phyloP scores from a whole-genome alignment of 345 rosid genomes.

The Ceriops zippeliana region DNA sequence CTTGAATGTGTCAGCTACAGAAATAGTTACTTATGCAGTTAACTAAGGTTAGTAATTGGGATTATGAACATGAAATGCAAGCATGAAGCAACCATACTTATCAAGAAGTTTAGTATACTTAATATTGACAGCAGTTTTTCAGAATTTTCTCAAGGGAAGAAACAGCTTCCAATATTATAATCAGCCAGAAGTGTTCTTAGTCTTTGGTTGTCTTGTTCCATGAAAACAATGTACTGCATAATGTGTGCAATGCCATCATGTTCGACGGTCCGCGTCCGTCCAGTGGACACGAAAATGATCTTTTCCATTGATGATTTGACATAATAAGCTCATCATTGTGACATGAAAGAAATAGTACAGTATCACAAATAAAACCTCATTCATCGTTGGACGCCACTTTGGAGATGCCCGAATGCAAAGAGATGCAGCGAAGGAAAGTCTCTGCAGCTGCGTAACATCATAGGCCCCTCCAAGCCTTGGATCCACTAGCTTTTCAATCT shows the following conservation, averaged over 20 bases:
- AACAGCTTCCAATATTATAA: no score
- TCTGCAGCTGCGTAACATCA: conserved; percentile 52
- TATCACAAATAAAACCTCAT: conserved; percentile 46
- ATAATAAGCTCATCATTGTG: no score
- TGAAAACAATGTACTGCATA: background rate
- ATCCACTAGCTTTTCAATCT: conserved; percentile 62
- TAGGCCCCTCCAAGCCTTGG: conserved; percentile 68
- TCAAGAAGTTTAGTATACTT: conserved; percentile 5
- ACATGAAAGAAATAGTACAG: no score
- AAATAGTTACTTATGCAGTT: conserved; percentile 12
- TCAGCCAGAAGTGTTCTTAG: no score
- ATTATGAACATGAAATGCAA: conserved; percentile 21
- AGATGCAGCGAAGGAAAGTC: conserved; percentile 76
- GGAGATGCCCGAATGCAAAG: conserved; percentile 80
- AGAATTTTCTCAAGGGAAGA: no score
- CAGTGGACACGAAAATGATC: background rate
- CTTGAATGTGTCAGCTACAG: conserved; percentile 1
- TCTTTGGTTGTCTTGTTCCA: no score
- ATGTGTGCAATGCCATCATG: background rate
- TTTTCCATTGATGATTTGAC: background rate
- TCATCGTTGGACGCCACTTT: conserved; percentile 82
- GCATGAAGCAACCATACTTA: conserved; percentile 25
- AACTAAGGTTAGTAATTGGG: conserved; percentile 13
- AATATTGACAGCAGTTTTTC: background rate
- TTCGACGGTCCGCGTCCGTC: background rate